Conservation (phyloP, 1,139 yeast genomes). For the Geotrichum klebahnii region DNA sequence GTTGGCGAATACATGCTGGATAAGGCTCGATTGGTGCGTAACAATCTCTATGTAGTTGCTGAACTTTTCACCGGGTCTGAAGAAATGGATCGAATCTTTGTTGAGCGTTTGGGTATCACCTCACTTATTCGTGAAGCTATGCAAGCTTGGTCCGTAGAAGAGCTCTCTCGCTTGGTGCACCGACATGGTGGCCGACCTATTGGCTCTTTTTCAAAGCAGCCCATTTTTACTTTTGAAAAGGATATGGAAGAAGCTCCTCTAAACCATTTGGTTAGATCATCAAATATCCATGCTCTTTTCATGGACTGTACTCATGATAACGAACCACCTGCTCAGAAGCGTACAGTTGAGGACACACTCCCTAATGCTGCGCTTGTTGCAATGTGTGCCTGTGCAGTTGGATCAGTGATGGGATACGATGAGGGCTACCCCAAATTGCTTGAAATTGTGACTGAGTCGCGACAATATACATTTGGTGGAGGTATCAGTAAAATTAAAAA, state of each 20-base stretch:
- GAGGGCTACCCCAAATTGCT: constrained; percentile 81
- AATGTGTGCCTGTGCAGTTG: constrained; percentile 88
- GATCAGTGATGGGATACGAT: constrained; percentile 91
- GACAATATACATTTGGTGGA: constrained; percentile 57
- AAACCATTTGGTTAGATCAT: constrained; percentile 53
- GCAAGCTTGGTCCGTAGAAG: constrained; percentile 91
- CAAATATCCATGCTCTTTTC: constrained; percentile 84
- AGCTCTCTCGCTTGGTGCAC: constrained; percentile 80
- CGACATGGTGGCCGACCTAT: constrained; percentile 93
- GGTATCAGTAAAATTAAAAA: constrained; percentile 76
- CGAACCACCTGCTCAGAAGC: constrained; percentile 79
- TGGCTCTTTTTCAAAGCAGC: constrained; percentile 59
- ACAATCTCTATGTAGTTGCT: constrained; percentile 87
- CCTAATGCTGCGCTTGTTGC: constrained; percentile 95
- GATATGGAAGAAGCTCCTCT: too few relatives aligned
- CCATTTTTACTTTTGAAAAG: constrained; percentile 29
- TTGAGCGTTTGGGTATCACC: constrained; percentile 82
- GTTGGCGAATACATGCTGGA: constrained; percentile 88
- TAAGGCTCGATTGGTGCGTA: constrained; percentile 79
- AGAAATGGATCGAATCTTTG: constrained; percentile 81
- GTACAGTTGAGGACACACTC: constrained; percentile 89
- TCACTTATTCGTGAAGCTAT: constrained; percentile 91
- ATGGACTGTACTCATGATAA: constrained; percentile 99
- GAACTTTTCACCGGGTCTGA: constrained; percentile 93
- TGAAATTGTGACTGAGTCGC: constrained; percentile 71